Conservation (phyloP, 2,329 filamentous ascomycete genomes). For the Aspergillus fijiensis region DNA sequence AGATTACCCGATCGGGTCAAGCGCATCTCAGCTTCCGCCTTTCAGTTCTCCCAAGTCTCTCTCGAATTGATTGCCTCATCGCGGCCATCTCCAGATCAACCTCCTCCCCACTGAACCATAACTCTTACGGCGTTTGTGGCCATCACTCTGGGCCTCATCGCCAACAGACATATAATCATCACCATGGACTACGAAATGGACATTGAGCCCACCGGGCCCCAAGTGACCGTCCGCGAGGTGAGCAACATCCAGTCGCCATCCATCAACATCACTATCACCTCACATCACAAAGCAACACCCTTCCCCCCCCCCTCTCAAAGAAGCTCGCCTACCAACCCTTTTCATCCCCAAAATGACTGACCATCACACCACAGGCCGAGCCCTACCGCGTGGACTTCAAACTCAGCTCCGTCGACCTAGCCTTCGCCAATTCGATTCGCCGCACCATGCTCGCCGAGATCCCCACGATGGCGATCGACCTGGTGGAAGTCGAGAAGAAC, state of each 20-base stretch:
- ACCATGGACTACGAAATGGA: slow-evolving; percentile 50
- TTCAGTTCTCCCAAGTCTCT: slow-evolving; percentile 6
- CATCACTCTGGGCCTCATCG: slow-evolving; percentile 7
- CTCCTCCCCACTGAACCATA: not conserved
- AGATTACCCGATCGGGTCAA: slow-evolving; percentile 23
- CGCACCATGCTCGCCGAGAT: slow-evolving; percentile 91
- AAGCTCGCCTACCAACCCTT: not conserved
- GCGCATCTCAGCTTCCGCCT: slow-evolving; percentile 17
- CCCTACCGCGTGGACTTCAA: slow-evolving; percentile 84
- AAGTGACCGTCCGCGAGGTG: slow-evolving; percentile 51
- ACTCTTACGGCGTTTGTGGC: not conserved
- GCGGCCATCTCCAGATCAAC: slow-evolving; percentile 1
- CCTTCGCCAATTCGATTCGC: slow-evolving; percentile 89
- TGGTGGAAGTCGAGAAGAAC: slow-evolving; percentile 90
- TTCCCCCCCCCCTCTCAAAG: no score
- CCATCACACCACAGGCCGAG: slow-evolving; percentile 61
- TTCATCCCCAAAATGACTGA: not conserved
- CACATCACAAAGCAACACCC: not conserved
- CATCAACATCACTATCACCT: not conserved
- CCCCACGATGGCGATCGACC: slow-evolving; percentile 89
- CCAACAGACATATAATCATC: slow-evolving; percentile 16
- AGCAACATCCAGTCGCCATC: slow-evolving; percentile 1
- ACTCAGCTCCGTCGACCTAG: slow-evolving; percentile 81
- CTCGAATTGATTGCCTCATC: slow-evolving; percentile 5
- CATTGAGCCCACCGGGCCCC: slow-evolving; percentile 48